A percentile compares a stretch with the other conserved stretches of the same genome.
Conservation (phyloP, 139 green algal genomes). For the Chlamydomonas incerta region DNA sequence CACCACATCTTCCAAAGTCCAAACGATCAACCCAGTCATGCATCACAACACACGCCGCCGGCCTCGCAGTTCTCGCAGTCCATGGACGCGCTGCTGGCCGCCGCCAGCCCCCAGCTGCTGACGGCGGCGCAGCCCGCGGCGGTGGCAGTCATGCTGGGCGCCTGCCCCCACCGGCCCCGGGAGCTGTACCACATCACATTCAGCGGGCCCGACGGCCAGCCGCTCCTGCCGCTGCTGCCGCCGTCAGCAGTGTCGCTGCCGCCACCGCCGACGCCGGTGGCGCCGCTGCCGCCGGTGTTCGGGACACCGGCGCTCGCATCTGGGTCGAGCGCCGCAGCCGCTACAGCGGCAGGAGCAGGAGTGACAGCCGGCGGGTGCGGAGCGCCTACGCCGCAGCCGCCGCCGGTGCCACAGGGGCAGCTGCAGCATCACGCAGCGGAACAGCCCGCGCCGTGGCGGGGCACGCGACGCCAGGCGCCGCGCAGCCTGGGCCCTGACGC, state of each 20-base stretch:
- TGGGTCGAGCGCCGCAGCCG: too few species aligned
- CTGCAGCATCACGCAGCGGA: too few species aligned
- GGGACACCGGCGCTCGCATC: too few species aligned
- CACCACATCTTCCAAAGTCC: not conserved
- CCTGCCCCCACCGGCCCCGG: slow-evolving; percentile 4
- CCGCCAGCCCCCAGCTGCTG: not conserved
- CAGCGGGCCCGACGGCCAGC: not conserved
- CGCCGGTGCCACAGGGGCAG: not conserved
- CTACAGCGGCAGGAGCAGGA: not conserved
- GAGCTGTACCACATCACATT: slow-evolving; percentile 33
- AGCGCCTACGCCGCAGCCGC: too few species aligned
- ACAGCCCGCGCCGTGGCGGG: too few species aligned
- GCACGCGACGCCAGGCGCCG: too few species aligned
- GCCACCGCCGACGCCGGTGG: not conserved
- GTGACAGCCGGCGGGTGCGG: not conserved
- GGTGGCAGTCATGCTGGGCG: not conserved
- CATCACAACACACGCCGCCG: too few species aligned
- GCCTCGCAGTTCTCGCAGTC: not conserved
- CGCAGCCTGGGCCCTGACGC: not conserved
- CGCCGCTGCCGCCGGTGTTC: not conserved
- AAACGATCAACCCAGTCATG: too few species aligned
- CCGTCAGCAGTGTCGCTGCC: not conserved
- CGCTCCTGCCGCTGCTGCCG: not conserved
- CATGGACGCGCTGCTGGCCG: slow-evolving; percentile 16
- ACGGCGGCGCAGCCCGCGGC: not conserved